These are phyloP conservation scores for Sarocladiaceae sp. DNA, from an alignment of 2,329 filamentous ascomycete genomes.

Conservation along the genomic window DNA sequence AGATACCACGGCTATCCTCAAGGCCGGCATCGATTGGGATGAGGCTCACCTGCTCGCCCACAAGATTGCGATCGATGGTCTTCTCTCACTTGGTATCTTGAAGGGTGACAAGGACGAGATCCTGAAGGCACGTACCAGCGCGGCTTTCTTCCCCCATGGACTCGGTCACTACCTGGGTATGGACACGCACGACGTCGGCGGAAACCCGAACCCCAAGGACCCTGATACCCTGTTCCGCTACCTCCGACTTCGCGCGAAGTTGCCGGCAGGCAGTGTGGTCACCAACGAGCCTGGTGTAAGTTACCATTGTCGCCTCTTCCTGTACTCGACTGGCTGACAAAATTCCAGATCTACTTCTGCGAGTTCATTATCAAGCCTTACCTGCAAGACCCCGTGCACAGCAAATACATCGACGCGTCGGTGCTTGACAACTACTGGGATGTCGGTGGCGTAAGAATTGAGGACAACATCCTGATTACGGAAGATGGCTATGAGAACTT, in stretches of 20 bases:
- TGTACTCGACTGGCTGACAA: not conserved
- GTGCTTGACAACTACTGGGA: constrained; percentile 77
- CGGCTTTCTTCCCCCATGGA: constrained; percentile 88
- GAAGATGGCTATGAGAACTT: constrained; percentile 63
- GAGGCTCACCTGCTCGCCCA: constrained; percentile 76
- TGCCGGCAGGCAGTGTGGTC: constrained; percentile 77
- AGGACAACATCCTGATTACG: constrained; percentile 70
- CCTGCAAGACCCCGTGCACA: constrained; percentile 63
- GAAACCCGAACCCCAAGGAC: constrained; percentile 72
- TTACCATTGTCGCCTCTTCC: constrained; percentile 13
- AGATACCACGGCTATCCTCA: constrained; percentile 66
- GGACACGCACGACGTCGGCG: constrained; percentile 85
- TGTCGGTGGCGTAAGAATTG: constrained; percentile 66
- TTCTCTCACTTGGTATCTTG: constrained; percentile 70
- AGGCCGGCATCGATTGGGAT: constrained; percentile 71
- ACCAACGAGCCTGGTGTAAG: constrained; percentile 89
- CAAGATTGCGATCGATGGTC: constrained; percentile 71
- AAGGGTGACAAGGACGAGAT: constrained; percentile 64
- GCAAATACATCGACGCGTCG: constrained; percentile 62
- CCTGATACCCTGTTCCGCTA: constrained; percentile 81
- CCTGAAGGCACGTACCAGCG: constrained; percentile 69
- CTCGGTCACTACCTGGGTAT: constrained; percentile 87
- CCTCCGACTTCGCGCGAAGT: constrained; percentile 65
- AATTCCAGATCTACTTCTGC: constrained; percentile 73
- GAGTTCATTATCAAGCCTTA: constrained; percentile 81